Base-by-base conservation (phyloP, 1,139 yeast species). In the Protomyces pachydermus region DNA sequence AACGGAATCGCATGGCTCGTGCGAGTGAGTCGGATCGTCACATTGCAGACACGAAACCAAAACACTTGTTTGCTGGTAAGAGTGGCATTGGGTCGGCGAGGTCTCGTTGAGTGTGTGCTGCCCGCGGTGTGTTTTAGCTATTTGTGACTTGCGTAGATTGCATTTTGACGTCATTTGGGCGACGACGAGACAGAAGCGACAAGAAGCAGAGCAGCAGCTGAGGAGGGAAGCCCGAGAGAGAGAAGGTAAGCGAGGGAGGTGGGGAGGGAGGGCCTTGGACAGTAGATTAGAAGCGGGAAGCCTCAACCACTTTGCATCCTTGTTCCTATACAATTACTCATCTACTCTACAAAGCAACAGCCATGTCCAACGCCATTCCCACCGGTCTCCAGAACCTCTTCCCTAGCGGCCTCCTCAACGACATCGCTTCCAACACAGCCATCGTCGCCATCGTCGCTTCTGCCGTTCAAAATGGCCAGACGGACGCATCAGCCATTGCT, bases 1-100 rank as follows among this genome's bases (percentile, higher is more conserved):
- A 88, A 74, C 85, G 98, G 80, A 90, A 91, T 79, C 86, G 93
- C 79, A 79, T 81, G 74, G 97, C 98, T 53, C 86, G 96, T 78
- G 88, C 84, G 70, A 97, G 98, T 80, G 98, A 95, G 79, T 88
- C 89, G 73, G 99, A 93, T 78, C 87, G 97, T 78, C 96, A 90
- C 75, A 81, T 85, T 66, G 84, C 91, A 67, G 93, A 89, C 65
- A 80, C 88, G 69, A 77, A 90, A 79, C 97, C 97, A 69, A 91
- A 91, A 81, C 98, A 93, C 79, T 82, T 93, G 82, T 88, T 87
- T 80, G 80, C 91, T 73, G 99, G 99, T 79, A 93, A 95, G 83
- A 60, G 48, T 46, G 58, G 64, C 9, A 56, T 54, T 42, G 64
- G 64, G 38, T 52, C 58, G 37, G 38, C 54, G 32, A 42, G 57